phyloP scores from a whole-genome alignment of 2,329 filamentous ascomycete genomes.

The Fusarium sp. region DNA sequence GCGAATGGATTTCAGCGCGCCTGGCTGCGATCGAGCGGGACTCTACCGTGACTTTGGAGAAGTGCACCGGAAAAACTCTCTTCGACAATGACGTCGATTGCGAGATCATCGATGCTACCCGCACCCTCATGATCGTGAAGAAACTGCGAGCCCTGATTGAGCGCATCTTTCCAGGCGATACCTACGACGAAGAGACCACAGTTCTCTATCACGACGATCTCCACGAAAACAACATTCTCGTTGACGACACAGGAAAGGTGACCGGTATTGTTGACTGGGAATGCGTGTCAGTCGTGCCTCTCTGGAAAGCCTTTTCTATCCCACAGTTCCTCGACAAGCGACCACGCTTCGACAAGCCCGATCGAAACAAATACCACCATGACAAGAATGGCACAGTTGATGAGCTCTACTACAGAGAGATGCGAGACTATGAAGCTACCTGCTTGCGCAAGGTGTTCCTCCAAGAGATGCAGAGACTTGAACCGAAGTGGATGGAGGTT shows the following conservation, averaged over 20 bases:
- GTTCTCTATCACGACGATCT: conserved; percentile 56
- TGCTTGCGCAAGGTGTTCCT: conserved; percentile 50
- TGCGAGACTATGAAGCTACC: conserved; percentile 57
- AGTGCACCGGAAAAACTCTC: background rate
- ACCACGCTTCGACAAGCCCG: conserved; percentile 15
- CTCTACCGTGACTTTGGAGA: conserved; percentile 5
- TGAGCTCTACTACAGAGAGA: conserved; percentile 55
- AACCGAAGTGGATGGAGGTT: conserved; percentile 51
- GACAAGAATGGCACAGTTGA: background rate
- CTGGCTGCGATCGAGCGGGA: conserved; percentile 32
- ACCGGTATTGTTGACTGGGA: conserved; percentile 60
- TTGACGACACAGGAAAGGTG: conserved; percentile 52
- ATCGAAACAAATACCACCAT: conserved; percentile 49
- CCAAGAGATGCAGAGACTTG: conserved; percentile 49
- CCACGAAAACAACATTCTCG: conserved; percentile 55
- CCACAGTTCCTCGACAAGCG: conserved; percentile 53
- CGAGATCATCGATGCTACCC: conserved; percentile 52
- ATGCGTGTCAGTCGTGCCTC: conserved; percentile 56
- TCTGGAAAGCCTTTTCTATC: conserved; percentile 54
- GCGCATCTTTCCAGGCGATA: conserved; percentile 48
- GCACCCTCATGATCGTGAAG: conserved; percentile 39
- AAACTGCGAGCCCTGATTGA: conserved; percentile 50
- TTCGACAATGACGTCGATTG: conserved; percentile 41
- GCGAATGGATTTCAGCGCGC: conserved; percentile 54
- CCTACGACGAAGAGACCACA: conserved; percentile 45